These are phyloP conservation scores for Podospora didyma DNA, from an alignment of 495 filamentous ascomycete genomes.

Conservation along the genomic window DNA sequence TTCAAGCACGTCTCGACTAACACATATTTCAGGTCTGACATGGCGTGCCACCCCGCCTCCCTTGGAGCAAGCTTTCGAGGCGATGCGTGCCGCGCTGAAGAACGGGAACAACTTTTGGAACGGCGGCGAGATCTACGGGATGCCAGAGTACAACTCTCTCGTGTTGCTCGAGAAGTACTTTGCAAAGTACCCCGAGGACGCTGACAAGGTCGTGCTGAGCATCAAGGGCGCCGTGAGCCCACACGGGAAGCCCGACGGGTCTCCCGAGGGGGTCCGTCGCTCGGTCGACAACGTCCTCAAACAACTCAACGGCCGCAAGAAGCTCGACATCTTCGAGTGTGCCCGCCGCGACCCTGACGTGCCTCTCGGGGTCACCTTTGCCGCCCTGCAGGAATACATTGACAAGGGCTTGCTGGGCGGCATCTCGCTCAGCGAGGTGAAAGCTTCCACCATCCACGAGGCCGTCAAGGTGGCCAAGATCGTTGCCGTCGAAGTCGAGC, in stretches of 20 bases:
- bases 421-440: slow-evolving; percentile 72
- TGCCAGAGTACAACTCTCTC: slow-evolving; percentile 61
- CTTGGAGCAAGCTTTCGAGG: slow-evolving; percentile 60
- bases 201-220: slow-evolving; percentile 58
- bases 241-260: slow-evolving; percentile 51
- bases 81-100: slow-evolving; percentile 63
- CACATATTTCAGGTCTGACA: slow-evolving; percentile 58
- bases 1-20: neutral
- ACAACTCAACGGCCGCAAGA: slow-evolving; percentile 68
- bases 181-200: slow-evolving; percentile 64
- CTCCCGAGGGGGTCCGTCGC: slow-evolving; percentile 56
- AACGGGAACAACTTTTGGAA: slow-evolving; percentile 74
- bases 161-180: slow-evolving; percentile 65
- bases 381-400: slow-evolving; percentile 56
- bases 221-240: slow-evolving; percentile 57
- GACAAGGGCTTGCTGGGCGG: slow-evolving; percentile 75
- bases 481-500: slow-evolving; percentile 72
- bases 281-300: slow-evolving; percentile 65
- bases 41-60: slow-evolving; percentile 60
- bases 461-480: slow-evolving; percentile 69
- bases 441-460: slow-evolving; percentile 68
- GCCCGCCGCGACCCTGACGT: slow-evolving; percentile 66
- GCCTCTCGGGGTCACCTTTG: slow-evolving; percentile 46
- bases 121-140: slow-evolving; percentile 75
- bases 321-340: slow-evolving; percentile 76